Evolutionary conservation across 371 early-diverging fungal species (phyloP), one percentile per base, ranked within the genome.

Genomic region (Rhizopus stolonifer): DNA sequence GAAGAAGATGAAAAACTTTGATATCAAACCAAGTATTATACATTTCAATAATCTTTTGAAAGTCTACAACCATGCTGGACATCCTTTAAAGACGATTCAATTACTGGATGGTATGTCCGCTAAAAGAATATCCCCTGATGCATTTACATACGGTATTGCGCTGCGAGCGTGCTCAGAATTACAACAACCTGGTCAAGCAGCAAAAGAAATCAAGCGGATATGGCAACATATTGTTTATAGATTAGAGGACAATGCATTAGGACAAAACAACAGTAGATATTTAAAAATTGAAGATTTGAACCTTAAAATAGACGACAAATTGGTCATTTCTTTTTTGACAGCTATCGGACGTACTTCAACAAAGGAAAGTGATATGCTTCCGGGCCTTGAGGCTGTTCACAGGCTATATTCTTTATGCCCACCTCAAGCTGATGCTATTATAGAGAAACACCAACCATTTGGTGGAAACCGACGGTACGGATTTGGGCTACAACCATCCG

Each of bases 31-130:
- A 0, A 58, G 54, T 9, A 29, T 56, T 11, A 45, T 62, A 21
- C 72, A 72, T 19, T 47, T 68, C 46, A 72, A 68, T 19, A 57
- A 56, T n/a, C 36, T 72, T 9, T 34, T 72, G 33, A 36, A 29
- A 40, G 66, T 69, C 0, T 72, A 68, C 32, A 58, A 58, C 23
- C 33, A 38, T 32, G 47, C 52, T 15, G 29, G 17, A 1, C 39
- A 48, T 4, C 52, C 43, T 7, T 49, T 42, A 29, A 56, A 49
- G 25, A 57, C 53, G 22, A 40, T 64, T n/a, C 40, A 46, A 4
- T 22, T 49, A 8, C 46, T 65, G 14, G 32, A 63, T 3, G 40
- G 43, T 6, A 24, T 63, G 19, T 33, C 47, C 2, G 15, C 21
- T 15, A 19, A 36, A 25, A 23, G 51, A 23, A 24, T 45, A 8